A percentile compares a stretch with the other conserved stretches of the same genome.
Conservation (phyloP, 176 grass and related monocot genomes). For the Ensete glaucum region DNA sequence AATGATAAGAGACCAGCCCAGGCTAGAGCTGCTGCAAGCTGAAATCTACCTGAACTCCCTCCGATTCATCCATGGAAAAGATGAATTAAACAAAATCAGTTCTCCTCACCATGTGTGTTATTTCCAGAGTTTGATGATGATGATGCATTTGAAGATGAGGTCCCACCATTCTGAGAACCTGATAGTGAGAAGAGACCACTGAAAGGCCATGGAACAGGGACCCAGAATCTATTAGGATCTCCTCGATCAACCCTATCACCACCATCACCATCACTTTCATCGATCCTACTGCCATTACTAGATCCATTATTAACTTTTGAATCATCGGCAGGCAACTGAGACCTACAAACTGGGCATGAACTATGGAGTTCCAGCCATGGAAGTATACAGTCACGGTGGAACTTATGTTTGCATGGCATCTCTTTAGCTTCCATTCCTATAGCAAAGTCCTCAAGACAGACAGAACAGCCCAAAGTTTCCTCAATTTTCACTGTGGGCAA, state of each 20-base stretch:
- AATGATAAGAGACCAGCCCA: neutral
- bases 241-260: constrained; percentile 28
- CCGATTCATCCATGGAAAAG: constrained; percentile 19
- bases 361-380: constrained; percentile 97
- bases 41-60: constrained; percentile 14
- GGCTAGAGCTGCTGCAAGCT: neutral
- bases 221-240: constrained; percentile 44
- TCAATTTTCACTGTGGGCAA: constrained; percentile 66
- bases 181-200: constrained; percentile 47
- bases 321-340: constrained; percentile 61
- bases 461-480: constrained; percentile 63
- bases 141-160: constrained; percentile 19
- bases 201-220: constrained; percentile 61
- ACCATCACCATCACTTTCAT: constrained; percentile 23
- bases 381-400: constrained; percentile 70
- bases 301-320: constrained; percentile 53
- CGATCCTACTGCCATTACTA: constrained; percentile 30
- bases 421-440: constrained; percentile 60
- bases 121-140: constrained; percentile 32
- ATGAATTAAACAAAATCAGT: constrained; percentile 31
- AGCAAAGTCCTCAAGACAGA: constrained; percentile 89
- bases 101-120: constrained; percentile 28
- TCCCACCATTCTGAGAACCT: constrained; percentile 31
- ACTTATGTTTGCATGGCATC: constrained; percentile 93
- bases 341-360: constrained; percentile 87